Conservation (phyloP, 2,329 filamentous ascomycete species). For the Colletotrichum eremochloae region DNA sequence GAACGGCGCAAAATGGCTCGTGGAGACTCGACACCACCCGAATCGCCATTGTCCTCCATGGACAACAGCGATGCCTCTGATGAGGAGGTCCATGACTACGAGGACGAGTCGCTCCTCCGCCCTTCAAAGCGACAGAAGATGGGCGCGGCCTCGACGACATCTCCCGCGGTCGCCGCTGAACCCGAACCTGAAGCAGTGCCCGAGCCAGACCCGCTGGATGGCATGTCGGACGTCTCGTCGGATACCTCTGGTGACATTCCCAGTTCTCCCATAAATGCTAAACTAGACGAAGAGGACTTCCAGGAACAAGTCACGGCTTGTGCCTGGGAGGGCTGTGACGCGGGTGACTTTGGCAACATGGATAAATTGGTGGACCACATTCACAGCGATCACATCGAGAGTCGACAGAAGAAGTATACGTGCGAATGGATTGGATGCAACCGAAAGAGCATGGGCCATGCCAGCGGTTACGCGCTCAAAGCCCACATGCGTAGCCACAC, state of each 20-base stretch:
- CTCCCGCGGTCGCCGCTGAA: constrained; percentile 58
- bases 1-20: constrained; percentile 30
- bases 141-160: constrained; percentile 52
- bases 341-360: constrained; percentile 82
- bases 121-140: constrained; percentile 55
- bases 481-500: constrained; percentile 99
- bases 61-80: constrained; percentile 41
- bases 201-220: constrained; percentile 67
- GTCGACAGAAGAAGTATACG: constrained; percentile 95
- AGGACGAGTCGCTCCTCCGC: constrained; percentile 49
- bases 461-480: constrained; percentile 94
- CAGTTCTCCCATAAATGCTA: constrained; percentile 75
- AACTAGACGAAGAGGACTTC: constrained; percentile 80
- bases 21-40: constrained; percentile 35
- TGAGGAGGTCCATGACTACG: constrained; percentile 42
- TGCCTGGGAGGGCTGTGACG: constrained; percentile 81
- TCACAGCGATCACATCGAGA: constrained; percentile 94
- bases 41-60: constrained; percentile 43
- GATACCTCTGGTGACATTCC: constrained; percentile 91
- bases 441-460: constrained; percentile 90
- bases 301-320: constrained; percentile 84
- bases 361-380: constrained; percentile 85
- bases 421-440: constrained; percentile 96
- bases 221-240: constrained; percentile 82
- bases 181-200: constrained; percentile 46